Base-by-base conservation (phyloP, 805 yeast genomes). In the Monosporozyma aquatica region DNA sequence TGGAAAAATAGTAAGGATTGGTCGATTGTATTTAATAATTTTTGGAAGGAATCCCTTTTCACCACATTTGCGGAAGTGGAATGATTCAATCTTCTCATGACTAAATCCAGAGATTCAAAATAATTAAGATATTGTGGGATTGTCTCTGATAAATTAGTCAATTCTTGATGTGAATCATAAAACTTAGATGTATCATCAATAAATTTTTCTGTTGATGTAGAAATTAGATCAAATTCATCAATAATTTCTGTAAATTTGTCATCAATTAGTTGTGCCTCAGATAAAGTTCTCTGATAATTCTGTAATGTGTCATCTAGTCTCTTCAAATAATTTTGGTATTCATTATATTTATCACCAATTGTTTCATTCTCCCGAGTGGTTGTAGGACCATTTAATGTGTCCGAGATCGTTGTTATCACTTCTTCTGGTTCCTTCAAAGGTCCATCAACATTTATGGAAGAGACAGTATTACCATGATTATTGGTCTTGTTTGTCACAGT, bases 51-150 rank as follows among this genome's bases (percentile, higher is more conserved):
- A 18, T 72, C 69, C 43, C 72, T 71, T 36, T 75, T 70, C 4
- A 87, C 87, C 27, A 82, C 70, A 37, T 69, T 71, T 15, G 62
- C 46, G n/a, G 81, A 74, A 1, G 85, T 86, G 2, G 85, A 79
- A 21, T 78, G 72, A 49, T 87, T 82, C 47, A 90, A 70, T 33
- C 71, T 70, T 43, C 77, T 72, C 28, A 85, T 80, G 32, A 86
- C 79, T 3, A 73, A 66, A 42, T 87, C 95, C 41, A 90, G 65
- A 17, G 75, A 68, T 48, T 82, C 87, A 57, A 86, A 89, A 41
- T 77, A 69, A 15, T 67, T 59, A 43, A 90, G 68, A 38, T 80
- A 82, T 15, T 60, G 54, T 5, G 78, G 70, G 6, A 87, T 84
- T 11, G 72, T 68, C 40, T 74, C 72, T 49, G 83, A 75, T 21